Evolutionary conservation across 2,329 filamentous ascomycete species (phyloP), one percentile per base, ranked within the genome.

Genomic region (Nothophaeocryptopus gaeumannii): DNA sequence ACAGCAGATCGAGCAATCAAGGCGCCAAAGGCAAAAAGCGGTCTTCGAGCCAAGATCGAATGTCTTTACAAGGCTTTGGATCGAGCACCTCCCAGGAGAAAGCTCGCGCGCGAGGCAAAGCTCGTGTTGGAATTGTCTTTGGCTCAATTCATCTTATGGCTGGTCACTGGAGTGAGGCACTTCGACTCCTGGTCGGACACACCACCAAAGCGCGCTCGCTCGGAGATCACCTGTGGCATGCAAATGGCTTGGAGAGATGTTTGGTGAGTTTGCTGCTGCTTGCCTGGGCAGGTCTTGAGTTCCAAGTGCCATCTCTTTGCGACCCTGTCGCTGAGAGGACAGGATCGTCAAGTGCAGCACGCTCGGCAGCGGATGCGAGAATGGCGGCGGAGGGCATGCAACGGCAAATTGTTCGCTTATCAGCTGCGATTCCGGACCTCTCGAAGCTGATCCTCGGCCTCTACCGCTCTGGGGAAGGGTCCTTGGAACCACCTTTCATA

Each of bases 191-290:
- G 15, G 77, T 83, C 8, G 92, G 96, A 53, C 89, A 86, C 46
- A 90, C 88, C 2, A 80, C 81, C 8, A 82, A 85, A 59, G 86
- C 89, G 12, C 86, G 89, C 61, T 84, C 83, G 33, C 80, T 88
- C 51, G 91, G 89, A 61, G 93, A 99, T 70, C 89, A 96, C 69
- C 69, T 97, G n/a, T 99, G 93, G 92, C 89, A 96, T 71, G 93
- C 88, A 13, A 97, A 97, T 70, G 91, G 89, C 1, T 76, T 99
- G 14, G 95, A 99, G 66, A 83, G 91, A 26, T 88, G 95, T 53
- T 74, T 93, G 39, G 78, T 95, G 20, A 89, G 86, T 63, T 78
- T 97, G 58, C 66, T 97, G 35, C 80, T 97, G 61, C 82, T 95
- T 54, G 87, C 84, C 29, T 96, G 90, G 88, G 81, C 85, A 32